Evolutionary conservation across 2,329 filamentous ascomycete species (phyloP), one percentile per base, ranked within the genome.

Genomic region (Nemania sp.): DNA sequence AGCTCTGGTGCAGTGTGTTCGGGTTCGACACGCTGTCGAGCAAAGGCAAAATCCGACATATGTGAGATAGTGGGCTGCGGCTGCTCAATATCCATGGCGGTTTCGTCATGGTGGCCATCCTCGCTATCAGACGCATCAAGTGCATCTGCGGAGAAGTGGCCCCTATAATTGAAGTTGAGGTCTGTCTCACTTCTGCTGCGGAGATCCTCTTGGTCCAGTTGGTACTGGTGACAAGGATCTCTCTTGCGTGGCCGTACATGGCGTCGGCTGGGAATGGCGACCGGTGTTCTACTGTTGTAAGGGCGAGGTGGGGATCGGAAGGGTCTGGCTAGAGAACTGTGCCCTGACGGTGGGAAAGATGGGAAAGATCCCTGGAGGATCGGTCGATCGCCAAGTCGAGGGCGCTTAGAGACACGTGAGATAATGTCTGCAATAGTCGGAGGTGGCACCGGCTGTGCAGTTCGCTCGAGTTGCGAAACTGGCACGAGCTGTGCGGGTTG

Each of bases 71-170:
- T 17, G 39, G 45, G 49, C 22, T 30, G 12, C 17, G 44, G 44
- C 5, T 40, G 23, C 42, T 59, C 54, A 3, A 57, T 42, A 28
- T 45, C 43, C 57, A 57, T 57, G 12, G 57, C 39, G 46, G 44
- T 50, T 33, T 39, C 54, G 3, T 33, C 24, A 31, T 40, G 37
- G 28, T 54, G 49, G 6, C 49, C 37, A 52, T 56, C 54, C 9
- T 54, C 57, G 39, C 44, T 47, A 11, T 54, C 53, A 20, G 52
- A 55, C 20, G 20, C 14, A 15, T 50, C 24, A 14, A 49, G 20
- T 20, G 49, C 49, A 46, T 58, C 55, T 14, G 55, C 19, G 23
- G 53, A 56, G 26, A 59, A 59, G 28, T 53, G 53, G 12, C 56
- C 56, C 1, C 22, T 42, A 33, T 56, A 22, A n/a, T 56, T 59